Evolutionary conservation across 106 monocot species (phyloP).

Genomic region (Phalaenopsis equestris): DNA sequence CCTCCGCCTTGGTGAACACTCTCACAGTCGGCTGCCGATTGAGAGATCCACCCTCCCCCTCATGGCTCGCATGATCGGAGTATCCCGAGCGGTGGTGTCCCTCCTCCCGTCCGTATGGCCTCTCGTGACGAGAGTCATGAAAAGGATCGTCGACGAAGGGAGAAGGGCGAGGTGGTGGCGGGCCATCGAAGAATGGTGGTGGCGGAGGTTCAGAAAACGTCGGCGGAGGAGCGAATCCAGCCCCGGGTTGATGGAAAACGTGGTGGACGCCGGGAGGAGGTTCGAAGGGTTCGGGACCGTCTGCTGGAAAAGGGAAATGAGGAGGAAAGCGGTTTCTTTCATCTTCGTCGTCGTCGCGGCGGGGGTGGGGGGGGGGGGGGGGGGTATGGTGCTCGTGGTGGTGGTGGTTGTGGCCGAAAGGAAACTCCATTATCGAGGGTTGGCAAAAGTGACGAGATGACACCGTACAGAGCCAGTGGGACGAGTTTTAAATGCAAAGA

Average conservation of each 20-base stretch:
- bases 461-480: not conserved
- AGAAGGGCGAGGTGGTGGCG: no score
- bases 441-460: not conserved
- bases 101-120: not conserved
- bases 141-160: not conserved
- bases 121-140: not conserved
- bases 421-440: not conserved
- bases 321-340: not conserved
- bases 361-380: no score
- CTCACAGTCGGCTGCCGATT: slow-evolving; percentile 28
- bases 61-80: not conserved
- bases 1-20: slow-evolving; percentile 16
- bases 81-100: slow-evolving; percentile 2
- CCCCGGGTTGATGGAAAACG: not conserved
- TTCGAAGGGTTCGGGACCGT: not conserved
- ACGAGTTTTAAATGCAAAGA: not conserved
- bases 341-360: not conserved
- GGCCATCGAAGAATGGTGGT: not conserved
- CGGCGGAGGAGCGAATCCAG: not conserved
- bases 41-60: not conserved
- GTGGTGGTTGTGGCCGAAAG: not conserved
- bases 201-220: not conserved
- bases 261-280: not conserved
- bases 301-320: not conserved
- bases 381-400: not conserved